Conservation (phyloP, 2,329 filamentous ascomycete genomes). For the Pseudocercospora fijiensis region DNA sequence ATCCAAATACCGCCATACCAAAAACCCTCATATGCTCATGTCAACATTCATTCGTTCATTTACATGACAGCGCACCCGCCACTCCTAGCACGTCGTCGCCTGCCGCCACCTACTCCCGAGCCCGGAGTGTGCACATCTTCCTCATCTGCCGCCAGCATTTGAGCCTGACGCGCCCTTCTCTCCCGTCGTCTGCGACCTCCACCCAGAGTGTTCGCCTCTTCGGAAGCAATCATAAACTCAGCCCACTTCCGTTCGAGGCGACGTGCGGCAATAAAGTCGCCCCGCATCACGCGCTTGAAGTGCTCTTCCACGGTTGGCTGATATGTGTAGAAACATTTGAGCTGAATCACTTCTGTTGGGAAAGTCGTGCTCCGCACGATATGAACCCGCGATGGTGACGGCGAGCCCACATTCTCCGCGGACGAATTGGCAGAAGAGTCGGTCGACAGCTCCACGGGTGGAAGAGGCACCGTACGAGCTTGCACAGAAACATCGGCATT, state of each 20-base stretch:
- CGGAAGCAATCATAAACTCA: slow-evolving; percentile 87
- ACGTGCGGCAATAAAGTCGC: slow-evolving; percentile 70
- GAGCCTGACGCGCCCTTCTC: slow-evolving; percentile 76
- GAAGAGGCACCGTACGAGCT: slow-evolving; percentile 31
- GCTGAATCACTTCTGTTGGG: slow-evolving; percentile 73
- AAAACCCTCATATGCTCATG: slow-evolving; percentile 9
- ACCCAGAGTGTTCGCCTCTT: slow-evolving; percentile 73
- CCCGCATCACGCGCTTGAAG: slow-evolving; percentile 76
- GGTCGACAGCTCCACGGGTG: slow-evolving; percentile 26
- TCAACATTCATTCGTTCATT: slow-evolving; percentile 20
- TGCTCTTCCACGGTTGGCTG: slow-evolving; percentile 95
- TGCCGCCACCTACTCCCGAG: slow-evolving; percentile 41
- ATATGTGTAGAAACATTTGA: slow-evolving; percentile 95
- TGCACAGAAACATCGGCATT: slow-evolving; percentile 72
- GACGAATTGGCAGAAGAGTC: slow-evolving; percentile 30
- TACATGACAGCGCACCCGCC: slow-evolving; percentile 52
- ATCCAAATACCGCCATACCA: slow-evolving; percentile 5
- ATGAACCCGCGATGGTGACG: slow-evolving; percentile 29
- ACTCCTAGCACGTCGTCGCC: slow-evolving; percentile 49
- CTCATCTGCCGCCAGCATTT: slow-evolving; percentile 76
- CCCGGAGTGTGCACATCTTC: slow-evolving; percentile 55
- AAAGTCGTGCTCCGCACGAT: slow-evolving; percentile 51
- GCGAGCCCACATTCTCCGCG: slow-evolving; percentile 19
- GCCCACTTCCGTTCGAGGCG: slow-evolving; percentile 90
- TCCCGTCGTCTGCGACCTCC: slow-evolving; percentile 67